Evolutionary conservation across 2,329 filamentous ascomycete genomes (phyloP), one percentile per base, ranked within the genome.

Genomic region (Septoria linicola): DNA sequence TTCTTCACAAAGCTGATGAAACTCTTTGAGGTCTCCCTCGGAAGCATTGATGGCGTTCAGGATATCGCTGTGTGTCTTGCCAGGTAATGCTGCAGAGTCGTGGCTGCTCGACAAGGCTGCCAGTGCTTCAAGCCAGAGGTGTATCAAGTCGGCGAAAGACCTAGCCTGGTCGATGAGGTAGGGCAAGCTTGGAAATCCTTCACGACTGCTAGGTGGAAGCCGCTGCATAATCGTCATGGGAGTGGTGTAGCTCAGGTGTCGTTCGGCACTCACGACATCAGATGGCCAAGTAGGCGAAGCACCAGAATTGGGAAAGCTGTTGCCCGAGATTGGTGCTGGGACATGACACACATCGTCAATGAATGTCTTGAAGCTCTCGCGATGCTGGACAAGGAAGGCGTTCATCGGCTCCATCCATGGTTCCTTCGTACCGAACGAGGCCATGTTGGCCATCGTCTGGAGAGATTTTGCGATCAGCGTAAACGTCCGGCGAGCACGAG

Each of bases 371-470:
- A 96, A 89, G 32, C 87, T 81, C 61, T 85, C 80, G 16, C 90
- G 82, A 64, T 95, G 85, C 1, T 82, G 77, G 7, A 78, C 79
- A 40, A 97, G 74, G 63, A 96, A 96, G 36, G 81, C 81, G 66
- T 96, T 97, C 92, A 97, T 97, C 0, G 90, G 90, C 72, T 96
- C 91, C 91, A 97, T 96, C 89, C 90, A 97, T n/a, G 87, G 84
- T 70, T 97, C 92, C 67, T 96, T 95, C 66, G 88, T 91, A 34
- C 92, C 92, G 66, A 96, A 96, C 0, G 83, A 89, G 1, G 89
- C 88, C 71, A 96, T 79, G 67, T 96, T 96, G 14, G 90, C 89
- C 52, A 97, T 78, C 13, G 89, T 91, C 71, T 96, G 91, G 7
- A 97, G 75, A 1, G 88, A 89, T 70, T 97, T 97, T 19, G 92